A percentile compares a stretch with the other conserved stretches of the same genome.
Conservation (phyloP, 306 rosid species). For the Ceratonia siliqua region DNA sequence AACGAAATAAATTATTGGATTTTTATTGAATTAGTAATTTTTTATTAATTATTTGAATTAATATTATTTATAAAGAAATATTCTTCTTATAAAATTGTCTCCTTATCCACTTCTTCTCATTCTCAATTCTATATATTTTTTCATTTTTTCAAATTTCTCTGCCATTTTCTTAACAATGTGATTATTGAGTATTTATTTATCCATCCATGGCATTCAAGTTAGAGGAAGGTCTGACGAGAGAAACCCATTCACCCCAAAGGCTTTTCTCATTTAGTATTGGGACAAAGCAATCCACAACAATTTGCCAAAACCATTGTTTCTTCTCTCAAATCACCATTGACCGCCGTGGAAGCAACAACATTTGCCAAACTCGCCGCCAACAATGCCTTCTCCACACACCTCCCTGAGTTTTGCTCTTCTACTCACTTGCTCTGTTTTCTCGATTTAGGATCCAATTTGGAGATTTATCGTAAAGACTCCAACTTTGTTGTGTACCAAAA, state of each 20-base stretch:
- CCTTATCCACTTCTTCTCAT: too few species aligned
- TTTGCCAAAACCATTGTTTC: slow-evolving; percentile 38
- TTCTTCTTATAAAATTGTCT: too few species aligned
- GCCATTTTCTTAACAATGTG: too few species aligned
- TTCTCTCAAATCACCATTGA: slow-evolving; percentile 55
- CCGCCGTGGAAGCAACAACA: slow-evolving; percentile 41
- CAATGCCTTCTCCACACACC: slow-evolving; percentile 42
- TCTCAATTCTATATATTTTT: too few species aligned
- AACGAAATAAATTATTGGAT: too few species aligned
- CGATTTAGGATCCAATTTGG: slow-evolving; percentile 41
- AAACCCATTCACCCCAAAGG: background rate
- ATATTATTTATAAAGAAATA: too few species aligned
- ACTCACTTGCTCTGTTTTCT: slow-evolving; percentile 53
- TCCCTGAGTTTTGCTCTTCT: slow-evolving; percentile 49
- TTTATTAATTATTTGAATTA: too few species aligned
- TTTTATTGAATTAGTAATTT: too few species aligned
- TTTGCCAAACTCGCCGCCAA: slow-evolving; percentile 43
- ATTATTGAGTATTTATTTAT: too few species aligned
- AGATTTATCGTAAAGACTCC: slow-evolving; percentile 37
- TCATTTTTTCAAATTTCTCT: too few species aligned
- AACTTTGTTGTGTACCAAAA: slow-evolving; percentile 36
- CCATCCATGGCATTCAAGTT: background rate
- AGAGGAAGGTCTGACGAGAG: too few species aligned
- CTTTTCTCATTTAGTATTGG: slow-evolving; percentile 48
- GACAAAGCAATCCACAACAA: slow-evolving; percentile 48